Conservation (phyloP, 768 basidiomycete genomes). For the Hemileccinum impolitum region DNA sequence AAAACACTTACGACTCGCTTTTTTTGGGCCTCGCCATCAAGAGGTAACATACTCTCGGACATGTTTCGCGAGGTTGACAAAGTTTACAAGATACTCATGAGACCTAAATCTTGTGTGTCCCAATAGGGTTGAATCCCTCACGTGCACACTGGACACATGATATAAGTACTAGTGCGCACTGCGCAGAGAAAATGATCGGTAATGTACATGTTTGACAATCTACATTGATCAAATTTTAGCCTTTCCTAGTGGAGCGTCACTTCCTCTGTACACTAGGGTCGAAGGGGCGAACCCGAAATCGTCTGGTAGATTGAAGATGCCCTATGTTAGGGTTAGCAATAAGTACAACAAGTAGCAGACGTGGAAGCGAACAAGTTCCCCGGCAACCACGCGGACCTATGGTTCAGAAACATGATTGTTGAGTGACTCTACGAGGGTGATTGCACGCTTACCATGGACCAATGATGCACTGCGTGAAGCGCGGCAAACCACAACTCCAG, state of each 20-base stretch:
- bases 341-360: constrained; percentile 1
- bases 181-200: constrained; percentile 6
- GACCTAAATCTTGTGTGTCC: too few relatives aligned
- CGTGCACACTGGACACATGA: constrained; percentile 12
- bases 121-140: constrained; percentile 10
- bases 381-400: constrained; percentile 79
- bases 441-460: constrained; percentile 68
- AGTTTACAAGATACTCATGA: neutral
- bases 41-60: constrained; percentile 49
- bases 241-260: constrained; percentile 59
- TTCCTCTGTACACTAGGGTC: constrained; percentile 72
- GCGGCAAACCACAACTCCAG: constrained; percentile 80
- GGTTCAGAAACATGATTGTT: constrained; percentile 6
- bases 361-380: constrained; percentile 61
- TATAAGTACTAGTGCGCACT: neutral
- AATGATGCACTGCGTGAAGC: constrained; percentile 85
- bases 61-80: constrained; percentile 18
- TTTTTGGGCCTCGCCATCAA: constrained; percentile 71
- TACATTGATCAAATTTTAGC: constrained; percentile 49
- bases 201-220: constrained; percentile 5
- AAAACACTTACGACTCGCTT: constrained; percentile 76
- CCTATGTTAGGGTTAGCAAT: constrained; percentile 38
- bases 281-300: constrained; percentile 88
- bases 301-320: constrained; percentile 56
- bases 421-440: neutral